Evolutionary conservation across 306 rosid species (phyloP), one percentile per base, ranked within the genome.

Genomic region (Canavalia gladiata): DNA sequence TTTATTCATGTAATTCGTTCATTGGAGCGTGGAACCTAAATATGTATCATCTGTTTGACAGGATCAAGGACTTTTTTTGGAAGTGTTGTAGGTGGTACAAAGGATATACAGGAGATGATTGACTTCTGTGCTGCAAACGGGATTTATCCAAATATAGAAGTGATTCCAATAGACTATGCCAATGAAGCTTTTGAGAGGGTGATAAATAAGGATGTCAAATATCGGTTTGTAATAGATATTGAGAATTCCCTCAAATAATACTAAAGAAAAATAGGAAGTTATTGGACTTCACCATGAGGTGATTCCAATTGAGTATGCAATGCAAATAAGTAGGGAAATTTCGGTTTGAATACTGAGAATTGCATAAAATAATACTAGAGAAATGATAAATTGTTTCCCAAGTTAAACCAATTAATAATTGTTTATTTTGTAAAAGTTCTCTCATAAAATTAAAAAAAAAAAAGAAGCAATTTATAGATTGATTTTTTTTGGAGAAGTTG

Each of bases 121-220:
- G 86, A 91, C 84, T 91, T 91, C 70, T 95, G 97, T 84, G 97
- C 92, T 58, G 86, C 91, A 74, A 81, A 86, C 0, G 86, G 42
- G 58, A 79, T 95, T 67, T 65, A 92, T 65, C 97, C 97, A 29
- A 86, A 80, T 34, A 91, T 95, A 68, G 97, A 95, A 86, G 86
- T 95, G 59, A 70, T 95, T 83, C 97, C 94, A 54, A 91, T 95
- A 47, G 89, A 91, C 12, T 91, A 89, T 78, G 87, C 90, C 10
- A 95, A 88, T 72, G 97, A 95, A 84, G 98, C 97, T n/a, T 83
- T 95, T 50, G 91, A 91, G 56, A 90, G 98, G 89, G 83, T 95
- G 29, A 62, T 87, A 49, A 90, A 89, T 35, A 91, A 68, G 54
- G 97, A 95, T 47, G 93, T 92, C 67, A 90, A 95, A 71, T 88